Percentiles rank a stretch among this genome's conserved stretches.
Conservation (phyloP, 2,329 filamentous ascomycete species). For the Hypomyces perniciosus region DNA sequence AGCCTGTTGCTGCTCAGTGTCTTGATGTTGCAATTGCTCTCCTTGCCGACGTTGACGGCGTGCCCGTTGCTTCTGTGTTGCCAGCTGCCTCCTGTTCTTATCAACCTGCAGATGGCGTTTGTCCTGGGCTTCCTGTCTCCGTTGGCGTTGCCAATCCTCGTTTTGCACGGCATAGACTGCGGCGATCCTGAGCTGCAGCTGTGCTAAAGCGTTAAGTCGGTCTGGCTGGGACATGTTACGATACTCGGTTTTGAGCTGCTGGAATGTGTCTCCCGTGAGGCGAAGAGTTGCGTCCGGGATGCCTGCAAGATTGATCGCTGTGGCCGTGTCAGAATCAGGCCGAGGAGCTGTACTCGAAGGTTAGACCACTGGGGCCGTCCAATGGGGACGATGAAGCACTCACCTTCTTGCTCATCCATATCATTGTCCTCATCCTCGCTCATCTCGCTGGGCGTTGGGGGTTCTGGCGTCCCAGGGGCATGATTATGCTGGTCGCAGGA, state of each 20-base stretch:
- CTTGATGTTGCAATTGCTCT: conserved; percentile 22
- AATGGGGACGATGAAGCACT: not conserved
- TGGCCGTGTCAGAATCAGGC: conserved; percentile 31
- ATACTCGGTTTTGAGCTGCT: conserved; percentile 38
- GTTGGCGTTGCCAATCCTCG: conserved; percentile 36
- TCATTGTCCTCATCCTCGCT: conserved; percentile 30
- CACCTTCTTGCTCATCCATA: conserved; percentile 18
- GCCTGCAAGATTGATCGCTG: conserved; percentile 34
- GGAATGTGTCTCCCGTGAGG: conserved; percentile 38
- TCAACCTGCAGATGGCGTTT: conserved; percentile 34
- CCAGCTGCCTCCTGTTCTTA: conserved; percentile 23
- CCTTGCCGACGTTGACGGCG: conserved; percentile 21
- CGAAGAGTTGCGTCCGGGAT: conserved; percentile 33
- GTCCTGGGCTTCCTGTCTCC: conserved; percentile 33
- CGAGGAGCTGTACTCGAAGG: conserved; percentile 1
- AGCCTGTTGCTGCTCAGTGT: conserved; percentile 16
- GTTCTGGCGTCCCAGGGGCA: conserved; percentile 38
- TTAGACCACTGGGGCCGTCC: not conserved
- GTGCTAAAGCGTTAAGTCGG: conserved; percentile 32
- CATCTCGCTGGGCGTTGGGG: conserved; percentile 29
- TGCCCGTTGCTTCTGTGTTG: conserved; percentile 20
- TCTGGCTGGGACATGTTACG: conserved; percentile 37
- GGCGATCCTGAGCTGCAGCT: conserved; percentile 37
- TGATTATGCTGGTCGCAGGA: conserved; percentile 41
- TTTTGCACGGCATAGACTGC: conserved; percentile 41